Conservation (phyloP, 441 rosid genomes). For the Bruguiera hainesii region DNA sequence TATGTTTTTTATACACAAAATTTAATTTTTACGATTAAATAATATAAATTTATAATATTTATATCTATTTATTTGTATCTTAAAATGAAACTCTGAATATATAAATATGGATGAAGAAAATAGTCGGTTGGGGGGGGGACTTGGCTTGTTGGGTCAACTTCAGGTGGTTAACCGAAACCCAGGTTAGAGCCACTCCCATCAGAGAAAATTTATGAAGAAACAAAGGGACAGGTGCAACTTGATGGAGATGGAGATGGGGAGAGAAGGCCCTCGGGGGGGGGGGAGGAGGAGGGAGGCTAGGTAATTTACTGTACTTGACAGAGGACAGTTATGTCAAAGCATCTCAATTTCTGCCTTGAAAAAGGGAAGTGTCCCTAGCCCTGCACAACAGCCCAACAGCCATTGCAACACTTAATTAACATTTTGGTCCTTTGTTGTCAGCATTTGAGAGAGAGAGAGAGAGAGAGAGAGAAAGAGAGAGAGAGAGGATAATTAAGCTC, state of each 20-base stretch:
- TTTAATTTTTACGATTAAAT: too few species aligned
- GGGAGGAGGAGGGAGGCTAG: constrained; percentile 2
- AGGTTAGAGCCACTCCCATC: constrained; percentile 16
- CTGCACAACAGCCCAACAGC: constrained; percentile 23
- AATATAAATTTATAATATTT: too few species aligned
- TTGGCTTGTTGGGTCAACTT: constrained; percentile 47
- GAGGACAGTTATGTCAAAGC: constrained; percentile 27
- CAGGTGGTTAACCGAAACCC: constrained; percentile 43
- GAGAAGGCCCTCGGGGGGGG: too few species aligned
- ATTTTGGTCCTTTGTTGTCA: constrained; percentile 40
- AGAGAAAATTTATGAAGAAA: neutral
- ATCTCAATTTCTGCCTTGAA: constrained; percentile 26
- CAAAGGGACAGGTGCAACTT: neutral
- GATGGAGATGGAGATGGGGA: constrained; percentile 15
- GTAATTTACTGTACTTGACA: constrained; percentile 23
- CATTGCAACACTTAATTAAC: constrained; percentile 24
- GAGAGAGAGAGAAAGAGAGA: too few species aligned
- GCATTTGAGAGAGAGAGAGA: too few species aligned
- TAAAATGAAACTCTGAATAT: too few species aligned
- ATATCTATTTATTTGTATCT: too few species aligned
- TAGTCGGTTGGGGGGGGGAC: neutral
- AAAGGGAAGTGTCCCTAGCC: constrained; percentile 31
- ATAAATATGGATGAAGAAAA: neutral
- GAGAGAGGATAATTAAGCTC: too few species aligned
- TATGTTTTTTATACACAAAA: too few species aligned